Evolutionary conservation across 495 filamentous ascomycete species (phyloP).

Genomic region (Hapsidospora chrysogenum): DNA sequence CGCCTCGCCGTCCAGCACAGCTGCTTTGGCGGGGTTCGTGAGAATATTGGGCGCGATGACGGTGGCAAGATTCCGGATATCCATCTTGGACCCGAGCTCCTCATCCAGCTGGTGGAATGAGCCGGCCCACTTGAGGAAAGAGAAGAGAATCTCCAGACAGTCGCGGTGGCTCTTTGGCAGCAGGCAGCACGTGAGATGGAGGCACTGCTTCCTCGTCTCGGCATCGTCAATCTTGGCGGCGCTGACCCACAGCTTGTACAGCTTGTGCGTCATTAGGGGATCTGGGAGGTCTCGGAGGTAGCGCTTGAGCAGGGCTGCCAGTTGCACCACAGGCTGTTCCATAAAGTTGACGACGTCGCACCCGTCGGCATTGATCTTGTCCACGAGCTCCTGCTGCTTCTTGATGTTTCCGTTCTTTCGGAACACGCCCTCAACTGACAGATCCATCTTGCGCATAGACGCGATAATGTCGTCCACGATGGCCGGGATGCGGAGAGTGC

Average conservation of each 20-base stretch:
- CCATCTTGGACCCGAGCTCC: conserved; percentile 89
- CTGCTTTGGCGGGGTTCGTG: conserved; percentile 46
- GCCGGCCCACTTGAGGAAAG: conserved; percentile 93
- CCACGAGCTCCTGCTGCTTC: conserved; percentile 66
- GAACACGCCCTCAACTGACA: conserved; percentile 97
- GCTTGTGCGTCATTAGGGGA: conserved; percentile 85
- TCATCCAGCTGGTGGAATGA: conserved; percentile 97
- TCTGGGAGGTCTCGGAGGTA: conserved; percentile 93
- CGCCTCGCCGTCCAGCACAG: conserved; percentile 58
- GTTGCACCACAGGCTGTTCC: conserved; percentile 75
- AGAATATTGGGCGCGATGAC: conserved; percentile 96
- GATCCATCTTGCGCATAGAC: conserved; percentile 96
- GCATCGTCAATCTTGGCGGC: conserved; percentile 80
- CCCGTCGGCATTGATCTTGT: conserved; percentile 66
- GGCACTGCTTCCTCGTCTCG: conserved; percentile 63
- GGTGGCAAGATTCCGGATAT: conserved; percentile 95
- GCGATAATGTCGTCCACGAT: conserved; percentile 84
- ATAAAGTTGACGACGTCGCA: conserved; percentile 67
- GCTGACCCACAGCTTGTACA: conserved; percentile 78
- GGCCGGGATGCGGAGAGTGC: conserved; percentile 70
- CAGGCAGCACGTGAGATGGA: conserved; percentile 87
- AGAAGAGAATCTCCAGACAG: conserved; percentile 85
- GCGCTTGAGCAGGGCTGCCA: conserved; percentile 87
- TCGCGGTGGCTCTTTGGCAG: conserved; percentile 87
- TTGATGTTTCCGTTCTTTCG: conserved; percentile 98